Base-by-base conservation (phyloP, 176 grass and related monocot species). In the Saccharum spontaneum region DNA sequence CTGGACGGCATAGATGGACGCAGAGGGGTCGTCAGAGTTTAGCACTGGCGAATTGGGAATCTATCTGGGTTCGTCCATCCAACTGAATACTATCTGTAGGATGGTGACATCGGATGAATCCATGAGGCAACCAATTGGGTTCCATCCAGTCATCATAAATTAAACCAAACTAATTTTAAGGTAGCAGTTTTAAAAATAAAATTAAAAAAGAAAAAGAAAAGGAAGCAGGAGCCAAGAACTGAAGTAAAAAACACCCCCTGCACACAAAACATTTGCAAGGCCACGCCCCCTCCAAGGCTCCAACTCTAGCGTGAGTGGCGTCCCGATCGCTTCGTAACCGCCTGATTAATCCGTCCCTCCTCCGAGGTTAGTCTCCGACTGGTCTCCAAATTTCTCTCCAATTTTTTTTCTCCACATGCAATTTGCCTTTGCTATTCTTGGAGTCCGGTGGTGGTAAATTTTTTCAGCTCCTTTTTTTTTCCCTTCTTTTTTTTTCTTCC, bases 311-410 rank as follows among this genome's bases (percentile, higher is more conserved):
- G 57, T 60, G n/a, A 23, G 59, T 24, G 59, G 59, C 59, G 20
- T 60, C 77, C 77, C 17, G 39, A 85, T 90, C 73, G 83, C 65
- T 43, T 81, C 45, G 88, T 90, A 90, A 82, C 84, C 87, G 80
- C 84, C 54, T 68, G 80, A 86, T 78, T 68, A 62, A 72, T 92
- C 81, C 43, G 50, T 24, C 64, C 26, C 71, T 87, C 79, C 81
- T 86, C 80, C 46, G 22, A 82, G 91, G 88, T 93, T 80, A 79
- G 82, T 93, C 81, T 72, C 77, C 71, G 73, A 83, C 74, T 77
- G 81, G 77, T 87, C 87, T 74, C 79, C 41, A 81, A 18, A 69
- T 87, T 82, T 84, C 85, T 79, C 71, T 49, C 61, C 16, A 44
- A 23, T 80, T 33, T 38, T 74, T 50, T 18, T 33, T 28, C 44